A percentile compares a stretch with the other conserved stretches of the same genome.
These are phyloP conservation scores for Fusarium subtropicale DNA, from an alignment of 2,329 filamentous ascomycete genomes.

Conservation along the genomic window DNA sequence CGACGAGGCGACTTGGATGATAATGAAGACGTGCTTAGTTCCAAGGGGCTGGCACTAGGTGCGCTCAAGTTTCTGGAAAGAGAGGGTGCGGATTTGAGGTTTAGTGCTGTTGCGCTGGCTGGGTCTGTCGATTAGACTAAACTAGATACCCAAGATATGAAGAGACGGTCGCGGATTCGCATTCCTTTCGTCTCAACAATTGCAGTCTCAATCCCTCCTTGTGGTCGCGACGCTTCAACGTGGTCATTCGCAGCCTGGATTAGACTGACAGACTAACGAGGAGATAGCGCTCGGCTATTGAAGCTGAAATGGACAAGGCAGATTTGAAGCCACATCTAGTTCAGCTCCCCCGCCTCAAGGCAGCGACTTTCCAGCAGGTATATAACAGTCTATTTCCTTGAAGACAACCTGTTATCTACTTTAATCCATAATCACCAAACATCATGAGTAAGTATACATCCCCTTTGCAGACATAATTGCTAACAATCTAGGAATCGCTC, in stretches of 20 bases:
- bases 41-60: slow-evolving; percentile 79
- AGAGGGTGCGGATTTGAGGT: slow-evolving; percentile 67
- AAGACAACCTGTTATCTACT: neutral
- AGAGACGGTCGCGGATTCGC: neutral
- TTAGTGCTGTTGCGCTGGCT: slow-evolving; percentile 68
- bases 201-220: neutral
- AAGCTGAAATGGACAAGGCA: slow-evolving; percentile 23
- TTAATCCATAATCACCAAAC: neutral
- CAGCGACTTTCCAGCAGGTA: slow-evolving; percentile 27
- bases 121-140: slow-evolving; percentile 59
- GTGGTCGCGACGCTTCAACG: neutral
- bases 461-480: neutral
- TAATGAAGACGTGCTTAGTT: slow-evolving; percentile 78
- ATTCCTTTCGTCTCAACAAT: neutral
- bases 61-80: slow-evolving; percentile 67
- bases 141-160: slow-evolving; percentile 31
- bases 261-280: neutral
- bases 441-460: slow-evolving; percentile 36
- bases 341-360: slow-evolving; percentile 43
- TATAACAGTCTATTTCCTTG: neutral
- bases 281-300: neutral
- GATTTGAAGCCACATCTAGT: slow-evolving; percentile 39
- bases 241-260: neutral
- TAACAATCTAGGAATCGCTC: slow-evolving; percentile 37
- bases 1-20: slow-evolving; percentile 65